Evolutionary conservation across 2,329 filamentous ascomycete genomes (phyloP), one percentile per base, ranked within the genome.

Genomic region (Colletotrichum costaricense): DNA sequence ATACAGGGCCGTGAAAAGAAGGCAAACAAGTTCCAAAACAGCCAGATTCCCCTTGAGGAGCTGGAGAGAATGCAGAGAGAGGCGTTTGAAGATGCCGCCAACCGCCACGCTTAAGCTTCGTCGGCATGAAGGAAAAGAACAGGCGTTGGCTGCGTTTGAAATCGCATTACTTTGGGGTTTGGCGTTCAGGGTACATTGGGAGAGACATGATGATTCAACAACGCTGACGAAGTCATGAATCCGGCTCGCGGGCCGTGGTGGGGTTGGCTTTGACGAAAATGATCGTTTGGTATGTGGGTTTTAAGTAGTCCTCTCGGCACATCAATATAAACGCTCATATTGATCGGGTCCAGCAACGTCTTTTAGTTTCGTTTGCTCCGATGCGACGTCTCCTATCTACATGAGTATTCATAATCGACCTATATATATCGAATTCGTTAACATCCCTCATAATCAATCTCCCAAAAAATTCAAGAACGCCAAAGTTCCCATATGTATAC

Each of bases 11-110:
- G 96, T 60, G 97, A 99, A 85, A 97, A 97, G 88, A 98, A 98
- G 84, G 93, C 95, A 76, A 97, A 95, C 83, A 98, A 98, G 85
- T 95, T 98, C 80, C 96, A 98, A 79, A 93, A 97, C 81, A 98
- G 95, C 81, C 96, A 96, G 67, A 89, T 98, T 85, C 94, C 94
- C 0, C 92, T 97, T 81, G 97, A 98, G 78, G 94, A 99, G 82
- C 88, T 99, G 62, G 91, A 97, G 70, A 90, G 93, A 62, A 91
- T 98, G 79, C 97, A 99, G 81, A 93, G 97, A 82, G 95, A 97
- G 82, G 90, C 98, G 77, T 98, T 99, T 83, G 92, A 93, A 56
- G 74, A 75, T 28, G 74, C 74, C 4, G 74, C 74, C 63, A 75
- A 75, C 54, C 74, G 74, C 22, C 73, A 75, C 30, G 68, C 74